Evolutionary conservation across 2,329 filamentous ascomycete species (phyloP), one percentile per base, ranked within the genome.

Genomic region (Reticulascus tulasneorum): DNA sequence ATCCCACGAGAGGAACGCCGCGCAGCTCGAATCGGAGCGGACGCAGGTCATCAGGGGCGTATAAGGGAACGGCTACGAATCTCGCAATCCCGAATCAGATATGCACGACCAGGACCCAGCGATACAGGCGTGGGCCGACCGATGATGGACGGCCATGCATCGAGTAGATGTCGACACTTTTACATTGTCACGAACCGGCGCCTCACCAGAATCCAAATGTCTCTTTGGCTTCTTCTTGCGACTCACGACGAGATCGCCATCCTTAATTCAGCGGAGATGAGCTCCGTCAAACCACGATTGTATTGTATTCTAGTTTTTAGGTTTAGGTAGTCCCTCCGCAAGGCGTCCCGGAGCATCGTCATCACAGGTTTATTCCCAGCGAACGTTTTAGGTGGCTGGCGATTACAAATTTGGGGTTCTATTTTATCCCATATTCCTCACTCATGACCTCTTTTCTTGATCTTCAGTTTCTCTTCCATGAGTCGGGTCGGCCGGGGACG

Each of bases 11-110:
- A 82, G 89, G 49, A 98, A 98, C 62, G 86, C 88, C 41, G 85
- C 89, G 48, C 90, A 94, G 68, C 73, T 98, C 58, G 87, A 96
- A 64, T 79, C 82, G 39, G 91, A 98, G 74, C 77, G 91, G 57
- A 98, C 93, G 29, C 84, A 91, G 47, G 89, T 94, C 53, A 93
- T 97, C 67, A 90, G 86, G 66, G 90, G 90, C 45, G 83, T 94
- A 61, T 95, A 77, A 64, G 21, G n/a, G 16, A 15, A 23, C 16
- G 16, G 23, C 23, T 9, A 24, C 23, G 23, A 24, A 9, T 24
- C 23, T n/a, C n/a, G n/a, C n/a, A n/a, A n/a, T n/a, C n/a, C n/a
- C n/a, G n/a, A n/a, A n/a, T n/a, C n/a, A n/a, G n/a, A n/a, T n/a
- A n/a, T n/a, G n/a, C n/a, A n/a, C n/a, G n/a, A n/a, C n/a, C n/a